Evolutionary conservation across 1,284 basidiomycete genomes (phyloP).

Genomic region (Abortiporus biennis): DNA sequence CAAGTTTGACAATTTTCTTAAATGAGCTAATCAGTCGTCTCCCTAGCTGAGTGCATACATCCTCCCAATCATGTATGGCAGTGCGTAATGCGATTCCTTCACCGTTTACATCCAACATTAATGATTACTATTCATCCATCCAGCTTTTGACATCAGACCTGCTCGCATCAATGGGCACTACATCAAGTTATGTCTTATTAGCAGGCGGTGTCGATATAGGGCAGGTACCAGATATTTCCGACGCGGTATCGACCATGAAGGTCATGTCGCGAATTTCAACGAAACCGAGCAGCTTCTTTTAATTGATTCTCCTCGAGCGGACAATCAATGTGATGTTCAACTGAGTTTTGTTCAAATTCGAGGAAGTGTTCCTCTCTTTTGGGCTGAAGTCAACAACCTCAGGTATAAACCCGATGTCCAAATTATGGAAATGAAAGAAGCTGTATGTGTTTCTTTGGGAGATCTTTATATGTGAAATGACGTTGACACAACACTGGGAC

Average conservation of each 20-base stretch:
- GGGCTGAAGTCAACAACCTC: slow-evolving; percentile 96
- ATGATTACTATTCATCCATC: slow-evolving; percentile 25
- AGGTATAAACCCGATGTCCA: slow-evolving; percentile 97
- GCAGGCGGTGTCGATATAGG: slow-evolving; percentile 88
- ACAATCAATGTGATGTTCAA: slow-evolving; percentile 44
- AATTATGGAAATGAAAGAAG: slow-evolving; percentile 89
- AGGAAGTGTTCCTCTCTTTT: slow-evolving; percentile 92
- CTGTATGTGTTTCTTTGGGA: slow-evolving; percentile 41
- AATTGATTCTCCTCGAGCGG: slow-evolving; percentile 47
- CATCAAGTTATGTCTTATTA: slow-evolving; percentile 85
- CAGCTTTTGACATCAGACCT: slow-evolving; percentile 86
- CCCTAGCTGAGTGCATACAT: slow-evolving; percentile 80
- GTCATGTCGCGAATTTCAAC: slow-evolving; percentile 87
- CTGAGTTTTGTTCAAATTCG: slow-evolving; percentile 91
- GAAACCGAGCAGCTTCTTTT: slow-evolving; percentile 93
- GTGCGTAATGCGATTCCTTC: slow-evolving; percentile 39
- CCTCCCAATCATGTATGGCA: slow-evolving; percentile 88
- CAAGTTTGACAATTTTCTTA: slow-evolving; percentile 7
- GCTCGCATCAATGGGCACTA: slow-evolving; percentile 75
- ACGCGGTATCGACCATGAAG: slow-evolving; percentile 84
- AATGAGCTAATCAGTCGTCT: slow-evolving; percentile 6
- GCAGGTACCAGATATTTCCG: slow-evolving; percentile 98
- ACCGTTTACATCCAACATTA: slow-evolving; percentile 10
- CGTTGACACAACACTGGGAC: neutral
- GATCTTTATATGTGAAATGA: slow-evolving; percentile 4